These are phyloP conservation scores for Rhodotorula sp. DNA, from an alignment of 1,284 basidiomycete genomes.

Conservation along the genomic window DNA sequence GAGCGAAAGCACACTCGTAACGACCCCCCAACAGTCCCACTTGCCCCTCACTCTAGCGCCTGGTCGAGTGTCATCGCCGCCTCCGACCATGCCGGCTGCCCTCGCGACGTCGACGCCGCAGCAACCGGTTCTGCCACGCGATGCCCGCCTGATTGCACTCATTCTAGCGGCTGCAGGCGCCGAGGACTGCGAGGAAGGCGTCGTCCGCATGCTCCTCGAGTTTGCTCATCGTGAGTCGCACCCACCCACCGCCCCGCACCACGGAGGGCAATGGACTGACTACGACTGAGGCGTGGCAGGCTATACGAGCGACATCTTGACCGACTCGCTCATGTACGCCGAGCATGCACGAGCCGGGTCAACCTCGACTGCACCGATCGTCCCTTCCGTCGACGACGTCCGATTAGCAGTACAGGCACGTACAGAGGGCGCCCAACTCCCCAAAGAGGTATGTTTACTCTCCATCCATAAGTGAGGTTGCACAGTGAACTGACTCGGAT, in stretches of 20 bases:
- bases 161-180: constrained; percentile 92
- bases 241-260: neutral
- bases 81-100: neutral
- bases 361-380: constrained; percentile 1
- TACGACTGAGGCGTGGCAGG: constrained; percentile 46
- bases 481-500: neutral
- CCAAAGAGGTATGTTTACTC: constrained; percentile 73
- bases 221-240: constrained; percentile 72
- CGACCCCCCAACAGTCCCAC: neutral
- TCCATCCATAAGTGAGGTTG: neutral
- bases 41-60: neutral
- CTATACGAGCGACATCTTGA: constrained; percentile 87
- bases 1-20: too few relatives aligned
- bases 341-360: constrained; percentile 67
- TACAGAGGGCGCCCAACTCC: constrained; percentile 93
- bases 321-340: constrained; percentile 86
- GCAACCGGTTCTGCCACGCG: constrained; percentile 60
- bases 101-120: neutral
- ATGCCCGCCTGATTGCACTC: constrained; percentile 87
- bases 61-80: neutral
- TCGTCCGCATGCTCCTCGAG: constrained; percentile 91
- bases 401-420: constrained; percentile 87
- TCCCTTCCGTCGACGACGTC: constrained; percentile 70
- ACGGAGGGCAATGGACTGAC: neutral
- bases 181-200: constrained; percentile 88